A percentile compares a stretch with the other conserved stretches of the same genome.
Evolutionary conservation across 768 basidiomycete species (phyloP).

Genomic region (Kwoniella sp.): DNA sequence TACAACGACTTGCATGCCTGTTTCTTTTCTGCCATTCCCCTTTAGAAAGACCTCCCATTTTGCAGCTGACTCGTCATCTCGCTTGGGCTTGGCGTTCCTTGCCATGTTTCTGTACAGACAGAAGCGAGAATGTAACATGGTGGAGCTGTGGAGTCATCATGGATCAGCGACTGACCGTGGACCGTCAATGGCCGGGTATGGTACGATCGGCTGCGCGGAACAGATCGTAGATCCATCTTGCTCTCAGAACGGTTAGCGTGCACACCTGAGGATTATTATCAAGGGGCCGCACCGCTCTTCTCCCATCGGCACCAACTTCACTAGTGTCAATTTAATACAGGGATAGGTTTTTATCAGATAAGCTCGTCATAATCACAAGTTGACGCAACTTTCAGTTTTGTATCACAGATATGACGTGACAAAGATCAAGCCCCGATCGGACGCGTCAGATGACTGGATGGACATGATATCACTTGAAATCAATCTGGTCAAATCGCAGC

Average conservation of each 20-base stretch:
- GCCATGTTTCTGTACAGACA: not conserved
- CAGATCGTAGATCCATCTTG: not conserved
- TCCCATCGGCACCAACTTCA: too few species aligned
- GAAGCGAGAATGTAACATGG: slow-evolving; percentile 1
- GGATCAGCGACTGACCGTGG: slow-evolving; percentile 2
- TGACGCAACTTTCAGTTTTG: not conserved
- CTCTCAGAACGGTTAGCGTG: not conserved
- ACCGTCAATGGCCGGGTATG: not conserved
- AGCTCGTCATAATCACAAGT: not conserved
- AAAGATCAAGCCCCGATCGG: not conserved
- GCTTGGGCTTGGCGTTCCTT: not conserved
- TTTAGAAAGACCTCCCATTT: too few species aligned
- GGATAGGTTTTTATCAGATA: slow-evolving; percentile 1
- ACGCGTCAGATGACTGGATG: not conserved
- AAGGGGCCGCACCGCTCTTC: too few species aligned
- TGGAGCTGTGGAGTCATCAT: not conserved
- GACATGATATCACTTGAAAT: too few species aligned
- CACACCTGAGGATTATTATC: too few species aligned
- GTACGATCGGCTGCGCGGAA: not conserved
- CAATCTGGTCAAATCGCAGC: too few species aligned
- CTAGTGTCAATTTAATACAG: not conserved
- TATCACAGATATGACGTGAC: not conserved
- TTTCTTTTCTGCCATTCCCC: too few species aligned
- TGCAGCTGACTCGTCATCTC: not conserved
- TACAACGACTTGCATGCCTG: too few species aligned